Percentiles rank a stretch among this genome's conserved stretches.
Conservation (phyloP, 139 green algal genomes). For the Coelastrella sp. region DNA sequence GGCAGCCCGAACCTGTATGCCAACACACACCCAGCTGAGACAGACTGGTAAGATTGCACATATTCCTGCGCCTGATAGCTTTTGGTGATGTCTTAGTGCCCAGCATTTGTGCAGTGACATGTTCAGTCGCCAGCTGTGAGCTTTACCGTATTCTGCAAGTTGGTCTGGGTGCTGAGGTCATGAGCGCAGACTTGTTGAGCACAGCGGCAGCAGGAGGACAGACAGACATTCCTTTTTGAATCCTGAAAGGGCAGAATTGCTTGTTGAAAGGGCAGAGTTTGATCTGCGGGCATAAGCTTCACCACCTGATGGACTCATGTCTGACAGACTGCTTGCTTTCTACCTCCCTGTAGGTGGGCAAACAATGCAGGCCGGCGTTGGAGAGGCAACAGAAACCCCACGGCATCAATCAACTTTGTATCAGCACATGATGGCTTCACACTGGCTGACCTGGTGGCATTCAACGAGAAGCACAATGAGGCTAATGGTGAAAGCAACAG, state of each 20-base stretch:
- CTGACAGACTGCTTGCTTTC: neutral
- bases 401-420: constrained; percentile 96
- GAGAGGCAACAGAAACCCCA: constrained; percentile 80
- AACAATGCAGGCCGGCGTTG: constrained; percentile 86
- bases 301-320: neutral
- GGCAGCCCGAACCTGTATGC: constrained; percentile 89
- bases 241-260: no score
- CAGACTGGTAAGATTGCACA: constrained; percentile 71
- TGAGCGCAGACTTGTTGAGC: no score
- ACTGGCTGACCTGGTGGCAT: constrained; percentile 93
- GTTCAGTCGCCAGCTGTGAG: no score
- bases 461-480: constrained; percentile 89
- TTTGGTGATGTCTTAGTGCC: no score
- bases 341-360: constrained; percentile 74
- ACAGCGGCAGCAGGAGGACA: no score
- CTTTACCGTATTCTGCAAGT: no score
- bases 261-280: no score
- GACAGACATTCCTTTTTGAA: no score
- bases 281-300: no score
- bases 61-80: no score
- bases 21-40: constrained; percentile 58
- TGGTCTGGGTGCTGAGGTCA: no score
- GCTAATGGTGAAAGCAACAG: constrained; percentile 86
- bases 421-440: constrained; percentile 98
- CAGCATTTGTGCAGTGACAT: no score